phyloP scores from a whole-genome alignment of 1,284 basidiomycete genomes.

The Irpex sp. region DNA sequence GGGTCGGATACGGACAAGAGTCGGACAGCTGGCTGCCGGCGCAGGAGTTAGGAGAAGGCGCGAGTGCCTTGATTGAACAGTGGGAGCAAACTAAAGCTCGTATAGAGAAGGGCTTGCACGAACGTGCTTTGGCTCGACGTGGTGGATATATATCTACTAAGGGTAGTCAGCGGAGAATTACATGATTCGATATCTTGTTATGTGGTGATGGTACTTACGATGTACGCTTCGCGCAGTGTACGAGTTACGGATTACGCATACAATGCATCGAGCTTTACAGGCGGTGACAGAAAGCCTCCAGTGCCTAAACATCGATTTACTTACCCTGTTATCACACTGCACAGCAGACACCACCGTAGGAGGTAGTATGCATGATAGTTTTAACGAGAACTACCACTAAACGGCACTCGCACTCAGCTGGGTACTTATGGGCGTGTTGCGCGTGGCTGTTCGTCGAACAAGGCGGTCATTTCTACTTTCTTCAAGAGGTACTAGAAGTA shows the following conservation, averaged over 20 bases:
- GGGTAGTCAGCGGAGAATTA: not conserved
- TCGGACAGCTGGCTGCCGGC: conserved; percentile 43
- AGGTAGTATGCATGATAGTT: no score
- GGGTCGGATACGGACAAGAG: conserved; percentile 42
- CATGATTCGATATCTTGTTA: not conserved
- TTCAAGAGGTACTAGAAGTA: not conserved
- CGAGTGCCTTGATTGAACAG: conserved; percentile 27
- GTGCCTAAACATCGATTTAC: no score
- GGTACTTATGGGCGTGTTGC: not conserved
- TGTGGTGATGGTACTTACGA: not conserved
- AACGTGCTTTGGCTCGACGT: conserved; percentile 9
- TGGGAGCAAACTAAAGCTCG: conserved; percentile 26
- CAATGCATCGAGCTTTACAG: no score
- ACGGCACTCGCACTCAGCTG: no score
- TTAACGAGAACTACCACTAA: no score
- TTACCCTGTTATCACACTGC: no score
- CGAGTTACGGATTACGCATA: no score
- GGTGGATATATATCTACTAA: not conserved
- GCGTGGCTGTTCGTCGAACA: not conserved
- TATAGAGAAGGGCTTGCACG: conserved; percentile 22
- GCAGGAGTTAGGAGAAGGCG: conserved; percentile 30
- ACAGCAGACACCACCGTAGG: no score
- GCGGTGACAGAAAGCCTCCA: no score
- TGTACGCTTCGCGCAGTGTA: no score
- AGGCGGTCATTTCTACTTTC: not conserved